phyloP scores from a whole-genome alignment of 305 asterid genomes.

The Fraxinus greggii region DNA sequence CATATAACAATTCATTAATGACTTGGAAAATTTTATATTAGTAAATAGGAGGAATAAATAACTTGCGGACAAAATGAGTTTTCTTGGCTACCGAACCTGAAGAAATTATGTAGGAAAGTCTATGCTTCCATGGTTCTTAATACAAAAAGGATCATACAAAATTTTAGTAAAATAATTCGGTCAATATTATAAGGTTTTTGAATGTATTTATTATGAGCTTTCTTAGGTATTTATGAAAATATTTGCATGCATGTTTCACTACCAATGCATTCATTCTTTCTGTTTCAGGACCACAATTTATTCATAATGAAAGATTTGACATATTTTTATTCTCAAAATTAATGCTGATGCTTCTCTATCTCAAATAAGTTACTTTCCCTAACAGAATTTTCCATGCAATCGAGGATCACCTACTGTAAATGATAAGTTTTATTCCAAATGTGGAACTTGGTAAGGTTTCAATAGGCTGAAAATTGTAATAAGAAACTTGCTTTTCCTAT shows the following conservation, averaged over 20 bases:
- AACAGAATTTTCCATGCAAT: slow-evolving; percentile 55
- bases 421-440: background rate
- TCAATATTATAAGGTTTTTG: background rate
- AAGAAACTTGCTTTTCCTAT: background rate
- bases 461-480: background rate
- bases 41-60: background rate
- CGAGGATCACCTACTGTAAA: slow-evolving; percentile 57
- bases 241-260: background rate
- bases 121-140: background rate
- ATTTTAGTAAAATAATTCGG: background rate
- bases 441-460: background rate
- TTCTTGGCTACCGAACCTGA: background rate
- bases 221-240: no score
- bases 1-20: background rate
- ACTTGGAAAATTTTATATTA: background rate
- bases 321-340: background rate
- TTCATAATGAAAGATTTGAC: background rate
- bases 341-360: background rate
- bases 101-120: background rate
- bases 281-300: background rate
- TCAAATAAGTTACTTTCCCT: background rate
- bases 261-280: background rate
- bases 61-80: background rate
- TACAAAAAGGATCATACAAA: background rate
- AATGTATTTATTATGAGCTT: background rate